Evolutionary conservation across 805 yeast species (phyloP), one percentile per base, ranked within the genome.

Genomic region (Pachysolen tannophilus): DNA sequence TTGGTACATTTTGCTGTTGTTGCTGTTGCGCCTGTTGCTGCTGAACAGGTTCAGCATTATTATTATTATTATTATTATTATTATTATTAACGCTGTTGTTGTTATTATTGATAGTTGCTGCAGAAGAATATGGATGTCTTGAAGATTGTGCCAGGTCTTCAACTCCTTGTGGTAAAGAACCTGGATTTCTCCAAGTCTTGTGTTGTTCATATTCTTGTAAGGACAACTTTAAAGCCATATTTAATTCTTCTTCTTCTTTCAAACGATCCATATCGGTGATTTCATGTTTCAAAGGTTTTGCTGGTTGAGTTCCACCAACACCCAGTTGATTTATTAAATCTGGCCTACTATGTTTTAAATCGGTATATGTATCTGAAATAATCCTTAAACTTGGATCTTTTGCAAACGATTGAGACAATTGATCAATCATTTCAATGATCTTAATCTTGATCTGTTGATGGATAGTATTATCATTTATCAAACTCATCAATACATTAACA

Each of bases 181-280:
- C n/a, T n/a, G n/a, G n/a, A n/a, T n/a, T n/a, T 26, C 31, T 53
- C 53, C 11, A 58, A 34, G 3, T 48, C 43, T 35, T 62, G 58
- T 40, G 59, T 65, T 20, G 65, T 45, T 67, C 69, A 28, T 68
- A 70, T 43, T 84, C 94, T 33, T 72, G 67, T 30, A 84, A 59
- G 0, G 95, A 86, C 32, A 84, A 52, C 40, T 77, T 82, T 41
- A 88, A 65, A 0, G 83, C 95, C 42, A 78, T 69, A 47, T 77
- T 79, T 31, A 90, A 60, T 43, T 86, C 94, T 34, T 78, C 82
- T 32, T 92, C 95, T 44, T 90, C 97, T 17, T 65, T 60, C 27
- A 48, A 46, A 38, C 63, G 61, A 31, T 70, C 78, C n/a, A 49
- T 52, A 3, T 58, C 55, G 5, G 69, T 60, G 45, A 72, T 56